Percentiles rank a stretch among this genome's conserved stretches.
These are phyloP conservation scores for Ceratocystis huliohia DNA, from an alignment of 2,329 filamentous ascomycete species.

Conservation along the genomic window DNA sequence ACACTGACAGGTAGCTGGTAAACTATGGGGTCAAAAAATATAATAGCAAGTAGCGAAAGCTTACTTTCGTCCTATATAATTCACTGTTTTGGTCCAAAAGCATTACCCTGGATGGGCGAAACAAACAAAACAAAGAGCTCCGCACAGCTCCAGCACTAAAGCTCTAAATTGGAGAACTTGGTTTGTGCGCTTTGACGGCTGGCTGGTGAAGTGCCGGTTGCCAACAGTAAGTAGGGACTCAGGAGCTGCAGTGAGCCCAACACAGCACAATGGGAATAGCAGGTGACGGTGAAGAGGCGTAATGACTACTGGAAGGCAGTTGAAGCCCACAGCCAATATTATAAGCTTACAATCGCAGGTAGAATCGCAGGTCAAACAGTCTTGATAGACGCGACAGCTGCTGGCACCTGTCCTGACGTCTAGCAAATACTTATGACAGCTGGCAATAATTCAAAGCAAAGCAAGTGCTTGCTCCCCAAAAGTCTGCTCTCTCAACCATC, in stretches of 20 bases:
- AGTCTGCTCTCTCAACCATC: not conserved
- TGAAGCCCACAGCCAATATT: too few relatives aligned
- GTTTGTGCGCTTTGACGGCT: too few relatives aligned
- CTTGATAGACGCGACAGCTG: not conserved
- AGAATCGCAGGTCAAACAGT: too few relatives aligned
- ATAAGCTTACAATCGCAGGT: too few relatives aligned
- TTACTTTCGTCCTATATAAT: not conserved
- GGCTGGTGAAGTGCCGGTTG: too few relatives aligned
- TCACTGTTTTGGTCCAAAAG: not conserved
- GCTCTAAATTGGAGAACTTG: too few relatives aligned
- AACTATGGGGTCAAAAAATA: not conserved
- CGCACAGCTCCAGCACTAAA: not conserved
- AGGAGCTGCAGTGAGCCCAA: too few relatives aligned
- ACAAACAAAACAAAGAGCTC: slow-evolving; percentile 10
- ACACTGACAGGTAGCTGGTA: not conserved
- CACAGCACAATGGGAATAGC: too few relatives aligned
- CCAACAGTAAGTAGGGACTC: too few relatives aligned
- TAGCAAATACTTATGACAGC: not conserved
- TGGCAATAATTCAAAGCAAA: not conserved
- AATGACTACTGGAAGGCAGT: too few relatives aligned
- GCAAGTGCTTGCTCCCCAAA: not conserved
- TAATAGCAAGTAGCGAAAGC: not conserved
- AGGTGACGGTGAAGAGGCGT: too few relatives aligned
- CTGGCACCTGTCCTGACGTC: rapidly evolving
- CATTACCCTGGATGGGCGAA: not conserved